phyloP scores from a whole-genome alignment of 1,284 basidiomycete species.

The Tylopilus sp. region DNA sequence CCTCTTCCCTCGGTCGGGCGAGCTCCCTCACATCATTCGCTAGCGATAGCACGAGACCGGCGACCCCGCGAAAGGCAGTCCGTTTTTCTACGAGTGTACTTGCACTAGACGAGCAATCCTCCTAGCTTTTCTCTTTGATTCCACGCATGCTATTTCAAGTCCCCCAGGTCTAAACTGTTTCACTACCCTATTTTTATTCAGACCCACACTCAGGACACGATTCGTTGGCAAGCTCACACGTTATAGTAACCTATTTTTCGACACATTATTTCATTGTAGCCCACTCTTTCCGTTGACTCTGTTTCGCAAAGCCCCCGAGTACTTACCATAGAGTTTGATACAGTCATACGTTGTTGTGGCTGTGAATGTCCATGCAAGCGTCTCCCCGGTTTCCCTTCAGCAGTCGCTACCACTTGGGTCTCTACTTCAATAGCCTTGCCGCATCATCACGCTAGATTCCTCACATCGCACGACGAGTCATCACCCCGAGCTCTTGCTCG shows the following conservation, averaged over 20 bases:
- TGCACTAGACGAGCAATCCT: conserved; percentile 27
- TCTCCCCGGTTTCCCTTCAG: conserved; percentile 6
- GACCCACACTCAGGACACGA: conserved; percentile 20
- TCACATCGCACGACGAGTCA: conserved; percentile 1
- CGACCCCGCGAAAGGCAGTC: conserved; percentile 51
- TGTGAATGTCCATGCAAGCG: conserved; percentile 17
- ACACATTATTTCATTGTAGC: conserved; percentile 34
- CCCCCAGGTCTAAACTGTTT: conserved; percentile 13
- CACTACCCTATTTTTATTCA: conserved; percentile 26
- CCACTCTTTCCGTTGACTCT: conserved; percentile 10
- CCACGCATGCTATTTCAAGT: conserved; percentile 4
- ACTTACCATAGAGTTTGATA: conserved; percentile 1
- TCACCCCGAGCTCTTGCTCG: not conserved
- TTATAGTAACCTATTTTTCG: conserved; percentile 27
- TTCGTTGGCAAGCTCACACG: conserved; percentile 12
- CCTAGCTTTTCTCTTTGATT: conserved; percentile 7
- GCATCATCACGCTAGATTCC: conserved; percentile 9
- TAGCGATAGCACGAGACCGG: conserved; percentile 36
- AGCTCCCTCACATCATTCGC: conserved; percentile 38
- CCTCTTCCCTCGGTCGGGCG: conserved; percentile 34
- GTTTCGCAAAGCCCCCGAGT: not conserved
- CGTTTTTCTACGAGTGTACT: conserved; percentile 47
- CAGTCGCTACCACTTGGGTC: not conserved
- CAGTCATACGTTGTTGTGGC: conserved; percentile 26
- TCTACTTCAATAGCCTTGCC: conserved; percentile 1